phyloP scores from a whole-genome alignment of 768 basidiomycete species.

The Auricularia cornea region DNA sequence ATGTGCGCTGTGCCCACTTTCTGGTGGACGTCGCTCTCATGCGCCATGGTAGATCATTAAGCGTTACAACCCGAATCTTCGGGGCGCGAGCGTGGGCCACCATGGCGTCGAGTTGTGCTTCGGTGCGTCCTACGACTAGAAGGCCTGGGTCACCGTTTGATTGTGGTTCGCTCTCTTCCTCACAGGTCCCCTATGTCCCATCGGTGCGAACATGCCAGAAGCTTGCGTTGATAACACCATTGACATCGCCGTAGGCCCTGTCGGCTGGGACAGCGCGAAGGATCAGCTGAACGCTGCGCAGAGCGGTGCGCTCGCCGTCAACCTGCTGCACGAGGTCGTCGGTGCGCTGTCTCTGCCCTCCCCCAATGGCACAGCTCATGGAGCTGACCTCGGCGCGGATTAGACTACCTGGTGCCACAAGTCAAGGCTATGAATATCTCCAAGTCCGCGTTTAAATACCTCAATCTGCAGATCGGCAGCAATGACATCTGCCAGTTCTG shows the following conservation, averaged over 20 bases:
- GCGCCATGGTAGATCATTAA: conserved; percentile 8
- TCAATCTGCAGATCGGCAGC: conserved; percentile 12
- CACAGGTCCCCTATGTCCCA: background rate
- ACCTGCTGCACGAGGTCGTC: conserved; percentile 8
- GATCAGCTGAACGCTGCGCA: conserved; percentile 11
- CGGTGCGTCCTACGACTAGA: conserved; percentile 8
- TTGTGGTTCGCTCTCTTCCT: background rate
- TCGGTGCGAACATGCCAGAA: background rate
- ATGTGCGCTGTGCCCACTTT: conserved; percentile 7
- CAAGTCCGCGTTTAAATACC: conserved; percentile 7
- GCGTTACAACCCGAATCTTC: conserved; percentile 9
- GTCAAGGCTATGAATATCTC: conserved; percentile 4
- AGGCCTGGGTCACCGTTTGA: no score
- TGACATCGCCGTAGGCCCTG: conserved; percentile 1
- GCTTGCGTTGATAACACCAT: background rate
- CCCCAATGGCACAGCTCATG: background rate
- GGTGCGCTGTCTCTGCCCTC: background rate
- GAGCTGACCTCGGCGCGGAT: background rate
- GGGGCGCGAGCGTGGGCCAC: conserved; percentile 8
- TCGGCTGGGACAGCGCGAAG: conserved; percentile 9
- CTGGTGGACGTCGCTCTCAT: background rate
- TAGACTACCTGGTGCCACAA: conserved; percentile 11
- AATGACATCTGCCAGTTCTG: conserved; percentile 12
- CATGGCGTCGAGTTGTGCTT: conserved; percentile 12
- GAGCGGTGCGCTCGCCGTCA: conserved; percentile 8